Evolutionary conservation across 208 protist species (phyloP), one percentile per base, ranked within the genome.

Genomic region (Spongospora subterranea): DNA sequence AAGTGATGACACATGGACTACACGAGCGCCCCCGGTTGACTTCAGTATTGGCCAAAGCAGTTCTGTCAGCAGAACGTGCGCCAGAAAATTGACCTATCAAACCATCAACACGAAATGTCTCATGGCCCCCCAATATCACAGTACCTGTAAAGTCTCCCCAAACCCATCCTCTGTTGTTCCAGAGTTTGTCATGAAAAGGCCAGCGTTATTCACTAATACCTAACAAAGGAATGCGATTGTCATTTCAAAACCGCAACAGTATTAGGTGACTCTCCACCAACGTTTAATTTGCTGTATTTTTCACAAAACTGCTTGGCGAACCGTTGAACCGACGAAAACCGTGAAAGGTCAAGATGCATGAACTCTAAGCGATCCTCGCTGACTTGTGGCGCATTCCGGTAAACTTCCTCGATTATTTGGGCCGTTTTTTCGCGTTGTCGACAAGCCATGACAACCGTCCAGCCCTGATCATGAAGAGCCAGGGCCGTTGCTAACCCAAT

Each of bases 1-100:
- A 65, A 65, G 20, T 65, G 54, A 65, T 65, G 54, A 65, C 54
- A 65, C 54, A 29, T 65, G 54, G 54, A 65, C 54, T 32, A 65
- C 54, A 65, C 54, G 54, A 17, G 54, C 17, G 20, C 20, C 20
- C 29, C 20, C 54, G 20, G 54, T 32, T 65, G 17, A 32, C 20
- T 32, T 29, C 17, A 65, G 54, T 29, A 65, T 65, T 17, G 54
- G 54, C 54, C 54, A 65, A 32, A 65, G 54, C 17, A 65, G 54
- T 65, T 65, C 54, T 32, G 54, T 65, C 54, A 65, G 54, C 54
- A 65, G 54, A 17, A 65, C 54, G 29, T 65, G 54, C 54, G 54
- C 17, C 54, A 65, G 54, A 29, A 65, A 65, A 29, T 65, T 65
- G 54, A 65, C 54, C 54, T 65, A 65, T 29, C 20, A n/a, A n/a